Conservation (phyloP, 495 filamentous ascomycete genomes). For the Penicillium odoratum region DNA sequence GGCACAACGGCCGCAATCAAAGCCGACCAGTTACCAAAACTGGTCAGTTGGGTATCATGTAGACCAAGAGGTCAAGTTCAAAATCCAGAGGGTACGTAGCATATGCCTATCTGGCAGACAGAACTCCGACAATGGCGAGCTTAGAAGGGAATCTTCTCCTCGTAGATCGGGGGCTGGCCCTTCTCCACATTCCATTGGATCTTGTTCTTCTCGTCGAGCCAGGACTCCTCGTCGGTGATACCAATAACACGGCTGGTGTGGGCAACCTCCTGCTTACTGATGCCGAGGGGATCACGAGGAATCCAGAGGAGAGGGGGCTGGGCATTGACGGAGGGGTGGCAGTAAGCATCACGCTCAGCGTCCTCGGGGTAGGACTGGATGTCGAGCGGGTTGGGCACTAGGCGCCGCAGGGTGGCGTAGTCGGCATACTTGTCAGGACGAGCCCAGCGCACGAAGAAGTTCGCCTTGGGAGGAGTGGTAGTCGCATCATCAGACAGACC, state of each 20-base stretch:
- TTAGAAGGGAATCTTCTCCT: slow-evolving; percentile 64
- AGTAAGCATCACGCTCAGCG: slow-evolving; percentile 69
- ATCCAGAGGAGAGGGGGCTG: slow-evolving; percentile 79
- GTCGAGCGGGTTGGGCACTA: slow-evolving; percentile 62
- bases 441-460: slow-evolving; percentile 68
- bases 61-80: slow-evolving; percentile 11
- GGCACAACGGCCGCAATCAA: slow-evolving; percentile 17
- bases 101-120: background rate
- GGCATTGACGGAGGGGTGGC: slow-evolving; percentile 67
- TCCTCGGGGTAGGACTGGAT: slow-evolving; percentile 56
- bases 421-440: slow-evolving; percentile 74
- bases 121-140: background rate
- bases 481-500: slow-evolving; percentile 23
- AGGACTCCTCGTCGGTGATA: slow-evolving; percentile 82
- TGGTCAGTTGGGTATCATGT: slow-evolving; percentile 27
- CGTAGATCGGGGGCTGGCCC: slow-evolving; percentile 74
- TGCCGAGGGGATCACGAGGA: slow-evolving; percentile 70
- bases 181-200: slow-evolving; percentile 73
- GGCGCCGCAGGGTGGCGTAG: slow-evolving; percentile 68
- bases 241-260: slow-evolving; percentile 71
- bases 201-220: slow-evolving; percentile 76
- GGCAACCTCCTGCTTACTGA: slow-evolving; percentile 73
- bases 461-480: slow-evolving; percentile 46
- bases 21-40: slow-evolving; percentile 6
- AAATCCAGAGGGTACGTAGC: background rate